Conservation (phyloP, 2,329 filamentous ascomycete species). For the Fonsecaea pugnacius region DNA sequence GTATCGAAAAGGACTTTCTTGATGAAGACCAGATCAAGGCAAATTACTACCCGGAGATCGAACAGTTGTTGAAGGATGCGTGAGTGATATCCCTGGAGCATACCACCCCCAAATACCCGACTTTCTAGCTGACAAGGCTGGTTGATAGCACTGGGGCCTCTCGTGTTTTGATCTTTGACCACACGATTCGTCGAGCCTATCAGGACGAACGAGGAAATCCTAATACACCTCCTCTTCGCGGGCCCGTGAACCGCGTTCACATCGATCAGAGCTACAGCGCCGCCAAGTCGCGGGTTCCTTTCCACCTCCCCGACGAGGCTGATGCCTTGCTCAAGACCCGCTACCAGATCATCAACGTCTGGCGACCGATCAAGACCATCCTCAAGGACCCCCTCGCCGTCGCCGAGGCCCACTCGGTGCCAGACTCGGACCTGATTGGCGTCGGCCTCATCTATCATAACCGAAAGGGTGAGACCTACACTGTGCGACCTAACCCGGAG, state of each 20-base stretch:
- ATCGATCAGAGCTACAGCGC: constrained; percentile 57
- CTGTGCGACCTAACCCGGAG: constrained; percentile 47
- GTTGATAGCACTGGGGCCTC: constrained; percentile 59
- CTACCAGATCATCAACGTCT: constrained; percentile 58
- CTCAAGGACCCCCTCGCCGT: constrained; percentile 60
- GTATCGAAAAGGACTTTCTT: constrained; percentile 43
- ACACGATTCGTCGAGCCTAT: constrained; percentile 60
- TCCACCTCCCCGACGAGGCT: constrained; percentile 53
- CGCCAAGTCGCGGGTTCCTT: constrained; percentile 48
- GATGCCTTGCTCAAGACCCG: constrained; percentile 49
- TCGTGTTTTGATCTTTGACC: constrained; percentile 65
- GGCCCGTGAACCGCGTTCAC: constrained; percentile 57
- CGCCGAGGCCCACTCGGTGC: constrained; percentile 56
- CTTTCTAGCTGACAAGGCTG: constrained; percentile 22
- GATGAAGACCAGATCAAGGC: constrained; percentile 45
- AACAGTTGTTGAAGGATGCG: constrained; percentile 44
- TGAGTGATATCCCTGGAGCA: constrained; percentile 26
- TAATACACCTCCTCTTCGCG: constrained; percentile 42
- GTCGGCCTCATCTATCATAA: constrained; percentile 58
- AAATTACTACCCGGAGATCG: constrained; percentile 44
- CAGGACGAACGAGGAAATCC: constrained; percentile 36
- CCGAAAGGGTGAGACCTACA: constrained; percentile 57
- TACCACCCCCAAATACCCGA: constrained; percentile 30
- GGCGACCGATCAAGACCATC: constrained; percentile 58
- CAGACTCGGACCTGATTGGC: constrained; percentile 57